phyloP scores from a whole-genome alignment of 306 rosid genomes.

The Glycine soja region DNA sequence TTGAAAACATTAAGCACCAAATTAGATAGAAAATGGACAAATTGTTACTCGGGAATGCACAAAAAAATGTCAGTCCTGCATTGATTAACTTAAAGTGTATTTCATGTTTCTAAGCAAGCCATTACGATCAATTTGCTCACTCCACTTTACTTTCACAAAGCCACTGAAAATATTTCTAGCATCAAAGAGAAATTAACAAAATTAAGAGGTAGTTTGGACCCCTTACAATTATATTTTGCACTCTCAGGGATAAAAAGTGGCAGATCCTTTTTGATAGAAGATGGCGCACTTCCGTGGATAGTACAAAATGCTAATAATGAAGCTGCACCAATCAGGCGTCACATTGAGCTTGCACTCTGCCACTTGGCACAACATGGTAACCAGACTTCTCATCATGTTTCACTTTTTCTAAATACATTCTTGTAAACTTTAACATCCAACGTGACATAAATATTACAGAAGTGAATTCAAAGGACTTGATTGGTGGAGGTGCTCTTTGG shows the following conservation, averaged over 20 bases:
- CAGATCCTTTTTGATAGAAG: constrained; percentile 87
- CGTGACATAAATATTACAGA: constrained; percentile 59
- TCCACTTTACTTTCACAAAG: background rate
- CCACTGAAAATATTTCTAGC: constrained; percentile 24
- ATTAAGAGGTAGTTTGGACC: background rate
- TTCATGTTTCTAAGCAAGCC: constrained; percentile 7
- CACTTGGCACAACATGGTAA: constrained; percentile 98
- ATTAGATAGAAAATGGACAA: constrained; percentile 31
- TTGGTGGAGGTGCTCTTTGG: constrained; percentile 98
- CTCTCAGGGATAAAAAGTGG: constrained; percentile 71
- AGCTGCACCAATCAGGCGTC: constrained; percentile 97
- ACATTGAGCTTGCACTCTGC: constrained; percentile 96
- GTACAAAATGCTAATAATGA: constrained; percentile 91
- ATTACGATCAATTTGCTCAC: background rate
- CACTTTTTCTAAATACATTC: constrained; percentile 15
- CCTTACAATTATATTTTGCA: constrained; percentile 35
- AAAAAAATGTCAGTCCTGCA: constrained; percentile 14
- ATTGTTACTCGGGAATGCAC: background rate
- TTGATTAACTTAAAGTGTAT: background rate
- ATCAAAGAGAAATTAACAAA: background rate
- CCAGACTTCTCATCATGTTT: constrained; percentile 30
- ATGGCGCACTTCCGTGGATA: constrained; percentile 97
- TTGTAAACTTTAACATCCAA: constrained; percentile 12
- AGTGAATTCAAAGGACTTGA: constrained; percentile 93
- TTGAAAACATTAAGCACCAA: constrained; percentile 12